These are phyloP conservation scores for Ogataea henricii DNA, from an alignment of 805 yeast species.

Conservation along the genomic window DNA sequence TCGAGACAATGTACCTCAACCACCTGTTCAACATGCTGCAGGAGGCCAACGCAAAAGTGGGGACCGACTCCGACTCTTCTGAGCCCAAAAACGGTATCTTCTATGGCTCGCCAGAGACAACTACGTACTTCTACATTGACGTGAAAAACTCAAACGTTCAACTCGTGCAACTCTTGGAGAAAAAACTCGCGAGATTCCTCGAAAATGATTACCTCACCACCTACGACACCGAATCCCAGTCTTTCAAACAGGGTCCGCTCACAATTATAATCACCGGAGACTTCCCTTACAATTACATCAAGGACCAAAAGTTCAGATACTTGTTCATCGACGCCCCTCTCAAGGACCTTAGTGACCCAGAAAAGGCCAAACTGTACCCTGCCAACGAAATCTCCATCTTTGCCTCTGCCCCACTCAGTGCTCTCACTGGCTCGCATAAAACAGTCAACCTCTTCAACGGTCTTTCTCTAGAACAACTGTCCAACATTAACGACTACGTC, in stretches of 20 bases:
- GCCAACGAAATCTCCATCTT: conserved; percentile 25
- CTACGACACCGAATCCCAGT: conserved; percentile 39
- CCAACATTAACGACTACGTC: conserved; percentile 26
- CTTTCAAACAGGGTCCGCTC: conserved; percentile 52
- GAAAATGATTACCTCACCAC: conserved; percentile 52
- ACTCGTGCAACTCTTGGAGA: conserved; percentile 47
- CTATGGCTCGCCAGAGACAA: conserved; percentile 44
- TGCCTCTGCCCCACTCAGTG: conserved; percentile 26
- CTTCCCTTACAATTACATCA: conserved; percentile 47
- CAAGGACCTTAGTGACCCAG: conserved; percentile 18
- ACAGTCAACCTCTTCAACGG: conserved; percentile 27
- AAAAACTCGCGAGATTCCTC: conserved; percentile 47
- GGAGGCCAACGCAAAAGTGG: conserved; percentile 40
- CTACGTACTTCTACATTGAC: conserved; percentile 64
- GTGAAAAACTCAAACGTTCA: conserved; percentile 46
- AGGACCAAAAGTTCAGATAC: conserved; percentile 31
- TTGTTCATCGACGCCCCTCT: conserved; percentile 59
- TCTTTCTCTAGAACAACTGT: conserved; percentile 37
- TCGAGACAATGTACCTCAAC: conserved; percentile 52
- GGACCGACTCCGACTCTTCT: not conserved
- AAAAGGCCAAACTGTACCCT: conserved; percentile 17
- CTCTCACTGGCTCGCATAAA: conserved; percentile 21
- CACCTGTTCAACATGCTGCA: conserved; percentile 52
- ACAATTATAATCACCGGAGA: conserved; percentile 68
- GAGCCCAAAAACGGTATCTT: conserved; percentile 42